Conservation (phyloP, 257 asterid species). For the Forsythia viridissima region DNA sequence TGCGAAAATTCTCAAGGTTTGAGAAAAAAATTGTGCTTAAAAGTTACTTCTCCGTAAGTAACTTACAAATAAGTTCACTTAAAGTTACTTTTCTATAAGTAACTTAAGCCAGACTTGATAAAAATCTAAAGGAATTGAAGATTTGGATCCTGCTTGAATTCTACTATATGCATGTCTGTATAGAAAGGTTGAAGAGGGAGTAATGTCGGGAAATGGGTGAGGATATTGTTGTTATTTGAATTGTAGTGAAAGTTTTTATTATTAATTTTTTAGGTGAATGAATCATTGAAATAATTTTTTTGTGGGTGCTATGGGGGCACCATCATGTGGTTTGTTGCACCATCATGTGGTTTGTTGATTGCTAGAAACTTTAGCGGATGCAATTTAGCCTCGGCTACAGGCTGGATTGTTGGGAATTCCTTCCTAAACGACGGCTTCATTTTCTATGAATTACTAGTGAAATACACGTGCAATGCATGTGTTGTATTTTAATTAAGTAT, state of each 20-base stretch:
- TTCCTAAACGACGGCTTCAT: not conserved
- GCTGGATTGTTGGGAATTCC: not conserved
- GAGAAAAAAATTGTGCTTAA: conserved; percentile 14
- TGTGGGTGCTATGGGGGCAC: not conserved
- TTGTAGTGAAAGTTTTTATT: not conserved
- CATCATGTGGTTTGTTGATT: no score
- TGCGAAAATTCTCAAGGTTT: conserved; percentile 66
- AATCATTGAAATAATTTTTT: not conserved
- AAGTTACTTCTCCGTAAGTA: not conserved
- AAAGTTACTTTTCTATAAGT: not conserved
- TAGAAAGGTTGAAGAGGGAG: not conserved
- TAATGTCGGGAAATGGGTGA: not conserved
- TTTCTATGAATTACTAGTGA: not conserved
- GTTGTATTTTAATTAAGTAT: not conserved
- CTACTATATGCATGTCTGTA: not conserved
- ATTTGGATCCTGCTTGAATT: not conserved
- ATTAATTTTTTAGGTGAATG: not conserved
- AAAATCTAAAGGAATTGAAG: no score
- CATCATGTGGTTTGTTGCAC: not conserved
- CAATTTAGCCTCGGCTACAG: not conserved
- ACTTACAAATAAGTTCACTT: no score
- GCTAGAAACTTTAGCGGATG: not conserved
- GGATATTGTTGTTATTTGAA: conserved; percentile 46
- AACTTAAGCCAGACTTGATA: not conserved
- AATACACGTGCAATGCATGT: no score